A percentile compares a stretch with the other conserved stretches of the same genome.
phyloP scores from a whole-genome alignment of 2,329 filamentous ascomycete genomes.

The Phyllosticta ampelicida region DNA sequence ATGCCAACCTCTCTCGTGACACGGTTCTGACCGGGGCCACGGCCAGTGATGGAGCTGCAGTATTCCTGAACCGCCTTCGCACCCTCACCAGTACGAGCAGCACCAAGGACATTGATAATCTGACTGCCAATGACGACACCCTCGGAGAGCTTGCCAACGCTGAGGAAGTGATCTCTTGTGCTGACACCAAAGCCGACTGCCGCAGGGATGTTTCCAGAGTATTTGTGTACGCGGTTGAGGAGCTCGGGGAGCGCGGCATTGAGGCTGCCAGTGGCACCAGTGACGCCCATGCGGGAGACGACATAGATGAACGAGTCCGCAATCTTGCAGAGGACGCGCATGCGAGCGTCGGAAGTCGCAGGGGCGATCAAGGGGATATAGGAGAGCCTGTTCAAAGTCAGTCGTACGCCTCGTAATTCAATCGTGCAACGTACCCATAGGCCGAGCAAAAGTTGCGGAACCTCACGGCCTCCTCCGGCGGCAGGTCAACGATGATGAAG shows the following conservation, averaged over 20 bases:
- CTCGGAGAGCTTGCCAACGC: slow-evolving; percentile 73
- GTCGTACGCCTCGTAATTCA: not conserved
- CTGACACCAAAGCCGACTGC: slow-evolving; percentile 95
- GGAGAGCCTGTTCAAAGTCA: slow-evolving; percentile 47
- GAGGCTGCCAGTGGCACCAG: slow-evolving; percentile 74
- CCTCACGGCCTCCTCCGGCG: slow-evolving; percentile 86
- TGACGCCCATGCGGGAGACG: slow-evolving; percentile 93
- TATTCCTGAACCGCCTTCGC: slow-evolving; percentile 74
- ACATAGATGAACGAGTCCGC: slow-evolving; percentile 99
- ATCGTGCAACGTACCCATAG: slow-evolving; percentile 49
- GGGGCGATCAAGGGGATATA: slow-evolving; percentile 97
- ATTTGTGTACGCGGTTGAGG: slow-evolving; percentile 76
- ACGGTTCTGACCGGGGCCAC: slow-evolving; percentile 37
- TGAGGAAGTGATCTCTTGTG: slow-evolving; percentile 85
- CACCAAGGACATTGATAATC: slow-evolving; percentile 71
- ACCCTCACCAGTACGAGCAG: slow-evolving; percentile 55
- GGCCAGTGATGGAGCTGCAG: slow-evolving; percentile 61
- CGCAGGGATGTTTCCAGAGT: slow-evolving; percentile 80
- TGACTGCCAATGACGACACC: slow-evolving; percentile 96
- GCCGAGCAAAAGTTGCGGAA: slow-evolving; percentile 78
- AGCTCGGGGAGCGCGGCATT: slow-evolving; percentile 74
- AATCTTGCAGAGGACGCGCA: slow-evolving; percentile 92
- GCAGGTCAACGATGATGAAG: slow-evolving; percentile 93
- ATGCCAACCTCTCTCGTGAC: slow-evolving; percentile 58
- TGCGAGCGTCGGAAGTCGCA: slow-evolving; percentile 79